Evolutionary conservation across 164 flowering plant species (phyloP).

Genomic region (Berberis thunbergii): DNA sequence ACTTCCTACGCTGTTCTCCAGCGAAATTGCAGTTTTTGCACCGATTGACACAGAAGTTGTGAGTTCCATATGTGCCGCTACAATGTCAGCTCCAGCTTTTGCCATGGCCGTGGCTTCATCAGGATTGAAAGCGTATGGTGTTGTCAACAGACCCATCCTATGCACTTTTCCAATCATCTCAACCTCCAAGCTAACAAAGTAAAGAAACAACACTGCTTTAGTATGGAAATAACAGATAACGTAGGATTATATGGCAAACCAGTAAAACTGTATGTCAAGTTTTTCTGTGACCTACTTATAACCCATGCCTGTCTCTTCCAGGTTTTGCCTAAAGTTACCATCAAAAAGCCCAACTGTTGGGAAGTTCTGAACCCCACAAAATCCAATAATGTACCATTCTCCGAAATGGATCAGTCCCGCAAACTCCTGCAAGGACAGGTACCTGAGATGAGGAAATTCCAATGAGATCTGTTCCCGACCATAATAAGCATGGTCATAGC

Average conservation of each 20-base stretch:
- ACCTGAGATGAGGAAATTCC: slow-evolving; percentile 12
- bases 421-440: slow-evolving; percentile 95
- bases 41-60: slow-evolving; percentile 93
- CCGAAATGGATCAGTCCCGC: slow-evolving; percentile 95
- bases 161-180: slow-evolving; percentile 88
- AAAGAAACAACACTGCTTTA: neutral
- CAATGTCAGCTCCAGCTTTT: slow-evolving; percentile 88
- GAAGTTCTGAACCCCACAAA: slow-evolving; percentile 90
- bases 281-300: slow-evolving; percentile 43
- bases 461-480: too few species aligned
- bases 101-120: slow-evolving; percentile 86
- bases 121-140: slow-evolving; percentile 86
- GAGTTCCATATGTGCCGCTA: slow-evolving; percentile 97
- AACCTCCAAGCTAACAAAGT: slow-evolving; percentile 66
- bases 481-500: too few species aligned
- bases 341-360: slow-evolving; percentile 96
- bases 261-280: neutral
- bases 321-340: slow-evolving; percentile 91
- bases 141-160: slow-evolving; percentile 76
- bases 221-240: neutral
- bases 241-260: too few species aligned
- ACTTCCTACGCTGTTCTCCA: slow-evolving; percentile 69
- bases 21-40: slow-evolving; percentile 72
- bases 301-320: slow-evolving; percentile 99
- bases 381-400: slow-evolving; percentile 81